Evolutionary conservation across 352 stramenopile species (phyloP).

Genomic region (Globisporangium ultimum): DNA sequence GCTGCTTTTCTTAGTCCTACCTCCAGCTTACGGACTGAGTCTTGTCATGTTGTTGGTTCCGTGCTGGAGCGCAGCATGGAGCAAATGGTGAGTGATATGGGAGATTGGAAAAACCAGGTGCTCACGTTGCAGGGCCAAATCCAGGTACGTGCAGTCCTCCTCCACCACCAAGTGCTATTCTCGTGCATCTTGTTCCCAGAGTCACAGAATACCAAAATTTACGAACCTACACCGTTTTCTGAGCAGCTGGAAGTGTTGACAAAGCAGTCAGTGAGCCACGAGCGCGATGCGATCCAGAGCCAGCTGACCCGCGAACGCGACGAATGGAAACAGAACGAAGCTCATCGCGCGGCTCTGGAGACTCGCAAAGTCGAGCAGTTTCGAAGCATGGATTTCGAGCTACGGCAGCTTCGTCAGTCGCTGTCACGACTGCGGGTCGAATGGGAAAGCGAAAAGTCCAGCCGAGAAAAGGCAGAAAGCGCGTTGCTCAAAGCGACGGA

Average conservation of each 20-base stretch:
- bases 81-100: slow-evolving; percentile 27
- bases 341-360: slow-evolving; percentile 16
- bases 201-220: no score
- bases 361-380: slow-evolving; percentile 42
- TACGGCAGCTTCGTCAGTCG: slow-evolving; percentile 39
- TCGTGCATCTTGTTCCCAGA: no score
- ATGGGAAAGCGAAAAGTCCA: slow-evolving; percentile 39
- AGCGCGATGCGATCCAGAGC: slow-evolving; percentile 40
- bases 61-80: slow-evolving; percentile 10
- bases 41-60: neutral
- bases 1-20: neutral
- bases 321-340: slow-evolving; percentile 40
- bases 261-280: slow-evolving; percentile 35
- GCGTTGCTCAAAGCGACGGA: slow-evolving; percentile 27
- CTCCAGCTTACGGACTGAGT: neutral
- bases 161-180: no score
- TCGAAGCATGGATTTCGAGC: slow-evolving; percentile 46
- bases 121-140: slow-evolving; percentile 44
- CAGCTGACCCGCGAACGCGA: slow-evolving; percentile 33
- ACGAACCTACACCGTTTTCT: neutral
- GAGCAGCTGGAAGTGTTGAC: slow-evolving; percentile 46
- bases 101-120: slow-evolving; percentile 32
- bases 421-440: slow-evolving; percentile 41
- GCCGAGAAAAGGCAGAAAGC: slow-evolving; percentile 40
- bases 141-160: slow-evolving; percentile 24